Percentiles rank a stretch among this genome's conserved stretches.
Conservation (phyloP, 2,329 filamentous ascomycete species). For the Alternaria incomplexa region DNA sequence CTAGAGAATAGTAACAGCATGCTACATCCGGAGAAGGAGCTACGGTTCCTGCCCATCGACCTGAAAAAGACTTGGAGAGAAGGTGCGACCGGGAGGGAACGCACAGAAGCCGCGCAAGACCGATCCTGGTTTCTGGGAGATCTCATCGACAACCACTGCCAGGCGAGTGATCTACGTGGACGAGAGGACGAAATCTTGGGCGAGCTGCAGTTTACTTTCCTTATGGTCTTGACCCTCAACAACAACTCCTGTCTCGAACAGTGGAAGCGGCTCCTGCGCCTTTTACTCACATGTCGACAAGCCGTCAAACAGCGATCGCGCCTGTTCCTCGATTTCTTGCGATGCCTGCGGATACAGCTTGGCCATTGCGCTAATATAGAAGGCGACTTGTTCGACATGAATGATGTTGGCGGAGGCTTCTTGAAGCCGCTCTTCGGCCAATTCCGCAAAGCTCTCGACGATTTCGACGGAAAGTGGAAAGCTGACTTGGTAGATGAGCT, state of each 20-base stretch:
- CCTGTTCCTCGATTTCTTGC: slow-evolving; percentile 61
- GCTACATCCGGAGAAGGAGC: slow-evolving; percentile 46
- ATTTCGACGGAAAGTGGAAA: slow-evolving; percentile 50
- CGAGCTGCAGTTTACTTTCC: slow-evolving; percentile 67
- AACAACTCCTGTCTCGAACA: slow-evolving; percentile 71
- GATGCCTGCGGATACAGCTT: slow-evolving; percentile 60
- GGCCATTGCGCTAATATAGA: slow-evolving; percentile 64
- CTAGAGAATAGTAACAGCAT: slow-evolving; percentile 48
- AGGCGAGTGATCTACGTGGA: slow-evolving; percentile 29
- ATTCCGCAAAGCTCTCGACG: slow-evolving; percentile 60
- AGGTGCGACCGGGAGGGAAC: slow-evolving; percentile 65
- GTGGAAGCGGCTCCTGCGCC: slow-evolving; percentile 65
- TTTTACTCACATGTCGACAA: slow-evolving; percentile 63
- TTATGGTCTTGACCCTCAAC: slow-evolving; percentile 68
- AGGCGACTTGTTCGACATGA: slow-evolving; percentile 66
- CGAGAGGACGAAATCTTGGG: slow-evolving; percentile 54
- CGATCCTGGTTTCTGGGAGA: slow-evolving; percentile 66
- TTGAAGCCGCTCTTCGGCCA: slow-evolving; percentile 59
- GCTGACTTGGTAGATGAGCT: slow-evolving; percentile 60
- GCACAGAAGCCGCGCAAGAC: slow-evolving; percentile 68
- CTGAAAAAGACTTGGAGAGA: slow-evolving; percentile 67
- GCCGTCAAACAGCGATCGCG: slow-evolving; percentile 57
- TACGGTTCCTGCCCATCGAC: slow-evolving; percentile 64
- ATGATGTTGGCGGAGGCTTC: slow-evolving; percentile 59
- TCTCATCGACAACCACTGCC: slow-evolving; percentile 54